Percentiles rank a stretch among this genome's conserved stretches.
phyloP scores from a whole-genome alignment of 352 stramenopile genomes.

The Globisporangium nagaii region DNA sequence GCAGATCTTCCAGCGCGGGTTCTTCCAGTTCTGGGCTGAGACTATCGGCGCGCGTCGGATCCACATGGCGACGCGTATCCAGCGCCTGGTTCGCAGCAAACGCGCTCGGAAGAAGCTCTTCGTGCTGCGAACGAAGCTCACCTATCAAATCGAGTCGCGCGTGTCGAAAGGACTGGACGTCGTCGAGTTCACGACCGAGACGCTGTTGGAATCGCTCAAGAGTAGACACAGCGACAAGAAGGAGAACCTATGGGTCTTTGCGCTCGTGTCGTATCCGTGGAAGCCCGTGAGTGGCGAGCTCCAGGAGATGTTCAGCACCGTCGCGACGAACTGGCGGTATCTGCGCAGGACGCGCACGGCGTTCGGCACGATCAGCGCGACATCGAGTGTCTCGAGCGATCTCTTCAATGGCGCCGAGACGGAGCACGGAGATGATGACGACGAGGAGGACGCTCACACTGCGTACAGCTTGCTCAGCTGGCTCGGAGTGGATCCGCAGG shows the following conservation, averaged over 20 bases:
- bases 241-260: conserved; percentile 27
- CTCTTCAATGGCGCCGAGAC: not conserved
- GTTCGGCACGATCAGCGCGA: conserved; percentile 23
- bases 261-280: conserved; percentile 29
- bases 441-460: not conserved
- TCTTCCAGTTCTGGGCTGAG: conserved; percentile 24
- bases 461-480: conserved; percentile 29
- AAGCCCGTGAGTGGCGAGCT: conserved; percentile 2
- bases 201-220: conserved; percentile 12
- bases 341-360: conserved; percentile 19
- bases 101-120: conserved; percentile 25
- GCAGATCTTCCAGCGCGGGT: conserved; percentile 19
- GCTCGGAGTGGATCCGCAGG: conserved; percentile 13
- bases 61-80: conserved; percentile 28
- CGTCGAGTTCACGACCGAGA: conserved; percentile 1
- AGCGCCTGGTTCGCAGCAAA: conserved; percentile 20
- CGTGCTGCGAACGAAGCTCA: conserved; percentile 25
- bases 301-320: conserved; percentile 18
- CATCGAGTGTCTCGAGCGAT: conserved; percentile 6
- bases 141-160: conserved; percentile 25
- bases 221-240: not conserved
- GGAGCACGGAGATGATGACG: not conserved
- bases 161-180: conserved; percentile 15
- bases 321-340: conserved; percentile 29
- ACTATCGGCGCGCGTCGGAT: conserved; percentile 21